A percentile compares a stretch with the other conserved stretches of the same genome.
phyloP scores from a whole-genome alignment of 495 filamentous ascomycete genomes.

The Durotheca rogersii region DNA sequence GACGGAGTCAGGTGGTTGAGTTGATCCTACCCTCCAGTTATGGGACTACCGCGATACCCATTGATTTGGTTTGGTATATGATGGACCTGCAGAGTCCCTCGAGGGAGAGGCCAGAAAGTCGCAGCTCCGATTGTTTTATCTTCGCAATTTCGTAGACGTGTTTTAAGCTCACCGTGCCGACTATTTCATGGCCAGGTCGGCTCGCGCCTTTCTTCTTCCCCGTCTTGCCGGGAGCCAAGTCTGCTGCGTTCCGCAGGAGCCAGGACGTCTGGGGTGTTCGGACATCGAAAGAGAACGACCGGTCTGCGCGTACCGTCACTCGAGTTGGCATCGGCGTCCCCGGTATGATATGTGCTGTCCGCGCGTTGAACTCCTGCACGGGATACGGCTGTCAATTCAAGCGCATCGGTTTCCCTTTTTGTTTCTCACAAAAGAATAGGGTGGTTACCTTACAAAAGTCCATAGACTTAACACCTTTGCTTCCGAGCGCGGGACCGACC shows the following conservation, averaged over 20 bases:
- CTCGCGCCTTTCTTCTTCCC: conserved; percentile 75
- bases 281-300: conserved; percentile 88
- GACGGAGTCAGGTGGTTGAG: not conserved
- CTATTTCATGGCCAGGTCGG: conserved; percentile 72
- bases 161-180: conserved; percentile 86
- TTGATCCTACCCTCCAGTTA: conserved; percentile 39
- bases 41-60: conserved; percentile 78
- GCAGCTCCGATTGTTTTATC: conserved; percentile 85
- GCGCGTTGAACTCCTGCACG: conserved; percentile 91
- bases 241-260: conserved; percentile 81
- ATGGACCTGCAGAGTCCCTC: conserved; percentile 83
- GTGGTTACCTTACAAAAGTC: conserved; percentile 92
- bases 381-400: conserved; percentile 2
- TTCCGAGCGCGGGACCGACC: conserved; percentile 93
- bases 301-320: conserved; percentile 89
- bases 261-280: conserved; percentile 91
- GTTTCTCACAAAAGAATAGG: too few species aligned
- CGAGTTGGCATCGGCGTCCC: conserved; percentile 88
- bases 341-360: conserved; percentile 77
- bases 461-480: conserved; percentile 98
- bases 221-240: conserved; percentile 68
- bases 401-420: not conserved
- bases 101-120: conserved; percentile 76
- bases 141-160: conserved; percentile 97
- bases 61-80: conserved; percentile 82